Percentiles rank a stretch among this genome's conserved stretches.
Evolutionary conservation across 2,329 filamentous ascomycete species (phyloP).

Genomic region (Fusarium compactum): DNA sequence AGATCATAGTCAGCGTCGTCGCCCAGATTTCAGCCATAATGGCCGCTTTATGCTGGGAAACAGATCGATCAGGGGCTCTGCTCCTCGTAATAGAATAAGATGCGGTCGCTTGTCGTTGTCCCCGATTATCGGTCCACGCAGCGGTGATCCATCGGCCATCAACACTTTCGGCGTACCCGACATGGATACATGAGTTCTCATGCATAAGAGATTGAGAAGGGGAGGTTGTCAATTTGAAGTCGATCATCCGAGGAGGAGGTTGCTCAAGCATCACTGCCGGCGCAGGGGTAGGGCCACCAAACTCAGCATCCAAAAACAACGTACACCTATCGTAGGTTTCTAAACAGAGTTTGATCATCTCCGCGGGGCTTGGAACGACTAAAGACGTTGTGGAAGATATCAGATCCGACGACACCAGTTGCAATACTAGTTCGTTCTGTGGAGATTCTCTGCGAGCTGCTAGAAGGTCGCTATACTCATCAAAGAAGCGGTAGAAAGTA

Average conservation of each 20-base stretch:
- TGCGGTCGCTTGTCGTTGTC: slow-evolving; percentile 77
- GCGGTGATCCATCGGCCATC: slow-evolving; percentile 83
- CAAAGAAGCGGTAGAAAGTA: slow-evolving; percentile 79
- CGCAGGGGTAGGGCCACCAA: slow-evolving; percentile 68
- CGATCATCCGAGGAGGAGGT: slow-evolving; percentile 75
- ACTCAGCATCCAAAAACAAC: slow-evolving; percentile 52
- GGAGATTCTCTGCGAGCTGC: slow-evolving; percentile 58
- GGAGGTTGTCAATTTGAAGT: slow-evolving; percentile 76
- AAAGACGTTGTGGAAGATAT: slow-evolving; percentile 73
- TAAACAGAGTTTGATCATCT: slow-evolving; percentile 73
- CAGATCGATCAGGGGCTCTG: slow-evolving; percentile 62
- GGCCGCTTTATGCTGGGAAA: slow-evolving; percentile 63
- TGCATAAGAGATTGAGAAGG: slow-evolving; percentile 80
- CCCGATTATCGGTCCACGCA: slow-evolving; percentile 84
- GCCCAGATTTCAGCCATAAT: slow-evolving; percentile 83
- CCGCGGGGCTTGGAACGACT: slow-evolving; percentile 70
- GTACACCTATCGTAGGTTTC: slow-evolving; percentile 84
- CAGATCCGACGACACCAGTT: slow-evolving; percentile 77
- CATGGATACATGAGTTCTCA: slow-evolving; percentile 83
- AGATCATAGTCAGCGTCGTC: slow-evolving; percentile 79
- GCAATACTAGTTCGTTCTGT: slow-evolving; percentile 77
- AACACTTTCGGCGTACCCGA: slow-evolving; percentile 81
- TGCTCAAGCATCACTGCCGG: slow-evolving; percentile 81
- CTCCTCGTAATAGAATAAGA: slow-evolving; percentile 77
- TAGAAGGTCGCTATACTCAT: slow-evolving; percentile 63